These are phyloP conservation scores for Glarea lozoyensis DNA, from an alignment of 495 filamentous ascomycete genomes.

Conservation along the genomic window DNA sequence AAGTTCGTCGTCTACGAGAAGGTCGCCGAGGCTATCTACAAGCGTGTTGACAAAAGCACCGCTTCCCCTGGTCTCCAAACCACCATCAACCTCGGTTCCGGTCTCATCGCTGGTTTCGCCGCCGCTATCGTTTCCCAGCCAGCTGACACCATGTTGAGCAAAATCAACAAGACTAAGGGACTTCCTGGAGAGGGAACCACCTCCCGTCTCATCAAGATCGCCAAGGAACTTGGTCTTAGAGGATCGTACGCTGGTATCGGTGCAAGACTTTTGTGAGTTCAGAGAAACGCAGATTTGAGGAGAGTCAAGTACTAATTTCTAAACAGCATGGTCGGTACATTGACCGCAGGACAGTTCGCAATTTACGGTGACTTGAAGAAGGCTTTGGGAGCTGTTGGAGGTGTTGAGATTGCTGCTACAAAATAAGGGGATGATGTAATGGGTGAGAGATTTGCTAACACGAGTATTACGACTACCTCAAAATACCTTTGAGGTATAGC, in stretches of 20 bases:
- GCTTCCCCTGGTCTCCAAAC: constrained; percentile 72
- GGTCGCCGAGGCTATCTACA: constrained; percentile 73
- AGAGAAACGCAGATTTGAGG: constrained; percentile 17
- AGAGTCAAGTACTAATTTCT: too few species aligned
- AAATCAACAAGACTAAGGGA: constrained; percentile 99
- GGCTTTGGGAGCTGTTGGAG: constrained; percentile 57
- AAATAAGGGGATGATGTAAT: constrained; percentile 13
- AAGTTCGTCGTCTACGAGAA: constrained; percentile 99
- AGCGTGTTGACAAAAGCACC: constrained; percentile 63
- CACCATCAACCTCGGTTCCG: constrained; percentile 83
- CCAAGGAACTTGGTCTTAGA: constrained; percentile 80
- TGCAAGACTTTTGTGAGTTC: constrained; percentile 81
- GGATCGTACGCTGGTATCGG: constrained; percentile 90
- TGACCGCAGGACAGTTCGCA: constrained; percentile 92
- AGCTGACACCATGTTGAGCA: constrained; percentile 97
- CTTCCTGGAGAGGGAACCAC: constrained; percentile 90
- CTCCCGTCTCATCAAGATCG: constrained; percentile 90
- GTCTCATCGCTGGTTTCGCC: constrained; percentile 96
- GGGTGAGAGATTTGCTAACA: constrained; percentile 4
- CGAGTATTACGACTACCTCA: constrained; percentile 1
- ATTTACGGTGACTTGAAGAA: constrained; percentile 82
- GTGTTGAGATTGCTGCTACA: constrained; percentile 76
- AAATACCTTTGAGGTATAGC: too few species aligned
- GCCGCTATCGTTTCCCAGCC: constrained; percentile 95
- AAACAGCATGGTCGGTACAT: constrained; percentile 27